These are phyloP conservation scores for Sonneratia caseolaris DNA, from an alignment of 345 rosid genomes.

Conservation along the genomic window DNA sequence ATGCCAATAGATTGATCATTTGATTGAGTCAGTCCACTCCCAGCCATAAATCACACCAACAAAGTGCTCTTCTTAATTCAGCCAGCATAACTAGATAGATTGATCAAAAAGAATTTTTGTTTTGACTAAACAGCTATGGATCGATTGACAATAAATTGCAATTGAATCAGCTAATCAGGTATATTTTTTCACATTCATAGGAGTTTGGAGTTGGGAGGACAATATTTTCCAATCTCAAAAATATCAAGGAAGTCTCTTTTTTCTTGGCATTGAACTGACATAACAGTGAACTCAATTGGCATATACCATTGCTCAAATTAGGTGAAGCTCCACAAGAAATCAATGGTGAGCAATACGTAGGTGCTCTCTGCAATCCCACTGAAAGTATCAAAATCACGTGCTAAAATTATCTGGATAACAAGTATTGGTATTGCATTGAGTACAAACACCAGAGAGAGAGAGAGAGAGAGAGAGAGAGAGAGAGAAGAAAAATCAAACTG, in stretches of 20 bases:
- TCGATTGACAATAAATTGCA: too few species aligned
- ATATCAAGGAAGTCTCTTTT: not conserved
- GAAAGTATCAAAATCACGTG: not conserved
- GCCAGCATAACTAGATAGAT: too few species aligned
- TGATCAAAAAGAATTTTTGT: too few species aligned
- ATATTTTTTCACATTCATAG: too few species aligned
- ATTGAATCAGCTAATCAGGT: too few species aligned
- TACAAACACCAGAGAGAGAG: too few species aligned
- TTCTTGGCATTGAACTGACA: not conserved
- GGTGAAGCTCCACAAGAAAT: not conserved
- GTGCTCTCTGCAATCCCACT: not conserved
- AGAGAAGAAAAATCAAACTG: too few species aligned
- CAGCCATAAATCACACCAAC: not conserved
- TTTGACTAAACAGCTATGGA: too few species aligned
- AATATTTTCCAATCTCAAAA: too few species aligned
- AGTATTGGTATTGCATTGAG: too few species aligned
- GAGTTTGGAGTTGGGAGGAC: not conserved
- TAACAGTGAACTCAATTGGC: not conserved
- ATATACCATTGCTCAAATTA: not conserved
- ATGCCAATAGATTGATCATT: not conserved
- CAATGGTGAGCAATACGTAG: not conserved
- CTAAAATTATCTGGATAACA: too few species aligned
- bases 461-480: too few species aligned
- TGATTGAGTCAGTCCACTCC: not conserved
- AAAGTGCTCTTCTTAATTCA: not conserved